These are phyloP conservation scores for Aspergillus sclerotiicarbonarius DNA, from an alignment of 495 filamentous ascomycete species.

Conservation along the genomic window DNA sequence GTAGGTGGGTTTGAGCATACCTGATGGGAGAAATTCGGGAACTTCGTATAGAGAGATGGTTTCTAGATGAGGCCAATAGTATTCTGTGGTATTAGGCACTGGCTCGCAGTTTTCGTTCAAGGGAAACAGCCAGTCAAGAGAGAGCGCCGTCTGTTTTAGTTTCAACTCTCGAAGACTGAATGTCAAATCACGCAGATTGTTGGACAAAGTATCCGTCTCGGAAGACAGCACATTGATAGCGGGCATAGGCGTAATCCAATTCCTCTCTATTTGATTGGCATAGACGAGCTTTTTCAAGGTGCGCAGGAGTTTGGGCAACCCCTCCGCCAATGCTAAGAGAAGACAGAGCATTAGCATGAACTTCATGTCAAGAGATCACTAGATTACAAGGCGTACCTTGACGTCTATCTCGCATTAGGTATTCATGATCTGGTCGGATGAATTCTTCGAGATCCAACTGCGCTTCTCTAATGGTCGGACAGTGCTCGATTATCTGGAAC, in stretches of 20 bases:
- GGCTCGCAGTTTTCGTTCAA: not conserved
- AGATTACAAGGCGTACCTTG: not conserved
- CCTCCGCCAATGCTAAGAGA: not conserved
- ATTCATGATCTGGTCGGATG: slow-evolving; percentile 3
- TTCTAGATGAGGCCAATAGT: not conserved
- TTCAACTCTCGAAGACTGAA: not conserved
- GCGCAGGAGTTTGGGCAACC: not conserved
- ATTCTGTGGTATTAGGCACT: not conserved
- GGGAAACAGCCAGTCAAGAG: not conserved
- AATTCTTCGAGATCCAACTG: not conserved
- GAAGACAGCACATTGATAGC: not conserved
- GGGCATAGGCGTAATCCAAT: not conserved
- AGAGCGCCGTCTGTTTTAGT: not conserved
- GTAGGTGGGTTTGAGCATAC: not conserved
- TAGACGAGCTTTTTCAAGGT: not conserved
- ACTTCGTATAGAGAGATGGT: not conserved
- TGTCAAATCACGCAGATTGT: not conserved
- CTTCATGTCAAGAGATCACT: not conserved
- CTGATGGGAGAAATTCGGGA: not conserved
- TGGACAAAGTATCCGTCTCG: not conserved
- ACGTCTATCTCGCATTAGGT: not conserved
- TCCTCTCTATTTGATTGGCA: not conserved
- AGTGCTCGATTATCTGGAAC: not conserved
- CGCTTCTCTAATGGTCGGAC: not conserved
- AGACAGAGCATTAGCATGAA: not conserved